These are phyloP conservation scores for Coemansia sp. DNA, from an alignment of 192 early-diverging fungal species.

Conservation along the genomic window DNA sequence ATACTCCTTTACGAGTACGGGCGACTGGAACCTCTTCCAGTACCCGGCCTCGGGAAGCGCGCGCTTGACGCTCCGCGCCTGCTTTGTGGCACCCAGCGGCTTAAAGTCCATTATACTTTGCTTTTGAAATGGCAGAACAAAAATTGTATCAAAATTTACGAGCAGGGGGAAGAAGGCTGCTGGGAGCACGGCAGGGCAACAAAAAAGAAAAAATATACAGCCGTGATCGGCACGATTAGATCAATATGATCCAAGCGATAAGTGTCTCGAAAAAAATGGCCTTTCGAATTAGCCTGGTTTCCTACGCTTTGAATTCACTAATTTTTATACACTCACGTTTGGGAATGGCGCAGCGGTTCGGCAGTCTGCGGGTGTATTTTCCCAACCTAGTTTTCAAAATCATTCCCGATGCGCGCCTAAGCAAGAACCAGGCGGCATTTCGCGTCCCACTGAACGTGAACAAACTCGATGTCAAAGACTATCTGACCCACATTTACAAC, in stretches of 20 bases:
- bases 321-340: not conserved
- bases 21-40: constrained; percentile 86
- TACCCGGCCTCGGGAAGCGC: constrained; percentile 64
- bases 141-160: constrained; percentile 1
- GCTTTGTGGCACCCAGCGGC: constrained; percentile 58
- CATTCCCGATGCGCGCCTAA: constrained; percentile 65
- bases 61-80: constrained; percentile 55
- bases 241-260: not conserved
- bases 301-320: not conserved
- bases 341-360: constrained; percentile 47
- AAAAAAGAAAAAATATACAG: constrained; percentile 9
- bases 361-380: constrained; percentile 71
- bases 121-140: constrained; percentile 3
- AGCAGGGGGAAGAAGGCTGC: not conserved
- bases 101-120: constrained; percentile 53
- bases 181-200: not conserved
- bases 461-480: constrained; percentile 91
- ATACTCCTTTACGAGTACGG: constrained; percentile 84
- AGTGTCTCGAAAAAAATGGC: not conserved
- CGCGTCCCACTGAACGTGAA: constrained; percentile 83
- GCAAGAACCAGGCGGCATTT: constrained; percentile 88
- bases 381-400: constrained; percentile 84
- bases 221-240: not conserved
- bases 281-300: not conserved
- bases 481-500: constrained; percentile 81